Evolutionary conservation across 2,329 filamentous ascomycete genomes (phyloP), one percentile per base, ranked within the genome.

Genomic region (Dothideomycetes sp.): DNA sequence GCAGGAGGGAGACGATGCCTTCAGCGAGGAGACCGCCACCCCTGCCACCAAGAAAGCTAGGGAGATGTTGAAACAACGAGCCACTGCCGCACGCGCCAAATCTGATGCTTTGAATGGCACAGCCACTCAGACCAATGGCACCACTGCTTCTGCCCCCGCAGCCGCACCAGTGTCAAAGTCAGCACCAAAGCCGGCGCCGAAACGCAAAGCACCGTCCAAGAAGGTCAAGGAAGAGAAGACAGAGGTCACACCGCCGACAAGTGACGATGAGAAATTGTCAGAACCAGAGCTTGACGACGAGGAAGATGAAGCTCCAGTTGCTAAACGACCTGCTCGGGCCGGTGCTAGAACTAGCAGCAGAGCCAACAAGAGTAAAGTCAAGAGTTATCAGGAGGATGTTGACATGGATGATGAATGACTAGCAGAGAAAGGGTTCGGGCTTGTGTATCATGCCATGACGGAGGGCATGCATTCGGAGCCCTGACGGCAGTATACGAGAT

Each of bases 221-320:
- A 52, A 49, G 46, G 49, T 56, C 51, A 58, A 52, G 49, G 51
- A 56, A 28, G 52, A 53, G 29, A 65, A 62, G 44, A 51, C 51
- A 19, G 64, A 59, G n/a, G 59, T 60, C 33, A 68, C 64, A 22
- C 67, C 66, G 13, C 64, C 60, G 41, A 51, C 60, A 10, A 61
- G 60, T 33, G 58, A 61, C 43, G 55, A 60, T 31, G 60, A 63
- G 11, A 50, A 55, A 23, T 54, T 52, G 15, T 53, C 52, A 10
- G 56, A 56, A 11, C 58, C 60, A 29, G 54, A 54, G 37, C 58
- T 67, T 47, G 59, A 60, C 44, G 45, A 45, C 2, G 30, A 18
- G 25, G 37, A 40, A 19, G 37, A 40, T 5, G 37, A 40, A 9
- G 37, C 20, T 8, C 20, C 37, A 6, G 19, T 11, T 7, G 24